phyloP scores from a whole-genome alignment of 2,329 filamentous ascomycete genomes.

The Thermomyces lanuginosus region DNA sequence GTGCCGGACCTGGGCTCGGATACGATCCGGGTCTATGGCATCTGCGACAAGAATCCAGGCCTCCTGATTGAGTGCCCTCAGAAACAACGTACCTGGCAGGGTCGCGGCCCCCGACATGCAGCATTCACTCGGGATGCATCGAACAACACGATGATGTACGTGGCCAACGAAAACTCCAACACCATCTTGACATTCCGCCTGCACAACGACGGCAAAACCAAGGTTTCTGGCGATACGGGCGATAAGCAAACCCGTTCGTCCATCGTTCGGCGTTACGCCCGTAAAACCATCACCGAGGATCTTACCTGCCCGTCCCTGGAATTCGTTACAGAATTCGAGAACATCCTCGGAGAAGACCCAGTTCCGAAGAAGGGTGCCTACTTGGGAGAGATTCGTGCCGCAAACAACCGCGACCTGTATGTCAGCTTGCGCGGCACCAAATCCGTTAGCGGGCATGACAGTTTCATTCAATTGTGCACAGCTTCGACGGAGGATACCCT shows the following conservation, averaged over 20 bases:
- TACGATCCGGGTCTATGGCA: conserved; percentile 41
- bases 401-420: conserved; percentile 11
- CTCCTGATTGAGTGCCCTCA: conserved; percentile 30
- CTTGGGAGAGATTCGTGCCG: conserved; percentile 13
- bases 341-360: no score
- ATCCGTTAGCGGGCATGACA: conserved; percentile 13
- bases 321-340: conserved; percentile 5
- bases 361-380: conserved; percentile 15
- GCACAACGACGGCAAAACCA: conserved; percentile 7
- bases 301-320: conserved; percentile 16
- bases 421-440: conserved; percentile 19
- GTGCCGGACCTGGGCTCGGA: conserved; percentile 53
- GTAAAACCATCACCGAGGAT: no score
- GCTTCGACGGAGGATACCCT: conserved; percentile 34
- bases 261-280: no score
- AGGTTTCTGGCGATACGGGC: no score
- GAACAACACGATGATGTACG: conserved; percentile 16
- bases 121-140: conserved; percentile 29
- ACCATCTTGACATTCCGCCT: conserved; percentile 24
- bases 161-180: conserved; percentile 44
- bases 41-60: conserved; percentile 30
- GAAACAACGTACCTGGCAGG: conserved; percentile 27
- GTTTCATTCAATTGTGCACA: conserved; percentile 12
- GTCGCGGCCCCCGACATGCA: conserved; percentile 49
- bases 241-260: no score